Evolutionary conservation across 805 yeast genomes (phyloP).

Genomic region (Dipodascopsis tothii): DNA sequence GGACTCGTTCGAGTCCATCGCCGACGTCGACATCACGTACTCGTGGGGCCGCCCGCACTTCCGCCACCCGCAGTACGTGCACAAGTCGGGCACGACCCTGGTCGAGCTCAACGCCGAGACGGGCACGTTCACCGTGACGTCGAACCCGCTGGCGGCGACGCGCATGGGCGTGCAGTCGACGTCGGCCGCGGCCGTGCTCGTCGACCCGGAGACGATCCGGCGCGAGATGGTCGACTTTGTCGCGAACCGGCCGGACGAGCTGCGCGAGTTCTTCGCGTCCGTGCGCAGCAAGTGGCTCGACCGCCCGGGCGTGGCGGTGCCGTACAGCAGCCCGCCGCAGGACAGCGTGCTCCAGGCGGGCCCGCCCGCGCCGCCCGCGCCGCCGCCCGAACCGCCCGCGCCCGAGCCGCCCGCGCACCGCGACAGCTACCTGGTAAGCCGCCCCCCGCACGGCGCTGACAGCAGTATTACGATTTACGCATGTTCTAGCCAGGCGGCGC

Average conservation of each 20-base stretch:
- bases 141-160: conserved; percentile 17
- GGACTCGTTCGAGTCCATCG: conserved; percentile 24
- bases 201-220: conserved; percentile 17
- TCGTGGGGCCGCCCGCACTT: conserved; percentile 89
- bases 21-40: conserved; percentile 58
- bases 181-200: not conserved
- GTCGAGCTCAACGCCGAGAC: conserved; percentile 35
- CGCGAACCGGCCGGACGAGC: conserved; percentile 9
- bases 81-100: conserved; percentile 78
- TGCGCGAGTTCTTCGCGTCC: conserved; percentile 10
- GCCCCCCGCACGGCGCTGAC: not conserved
- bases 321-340: conserved; percentile 19
- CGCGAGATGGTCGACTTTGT: conserved; percentile 18
- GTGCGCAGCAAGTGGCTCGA: conserved; percentile 11
- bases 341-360: conserved; percentile 3
- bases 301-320: conserved; percentile 22
- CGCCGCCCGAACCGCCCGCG: conserved; percentile 3
- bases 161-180: not conserved
- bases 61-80: conserved; percentile 82
- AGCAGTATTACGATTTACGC: conserved; percentile 19
- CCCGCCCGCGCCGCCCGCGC: conserved; percentile 2
- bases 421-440: conserved; percentile 16
- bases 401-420: conserved; percentile 10
- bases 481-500: no score
- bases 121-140: conserved; percentile 17